Evolutionary conservation across 805 yeast genomes (phyloP).

Genomic region (Hanseniaspora lachancei): DNA sequence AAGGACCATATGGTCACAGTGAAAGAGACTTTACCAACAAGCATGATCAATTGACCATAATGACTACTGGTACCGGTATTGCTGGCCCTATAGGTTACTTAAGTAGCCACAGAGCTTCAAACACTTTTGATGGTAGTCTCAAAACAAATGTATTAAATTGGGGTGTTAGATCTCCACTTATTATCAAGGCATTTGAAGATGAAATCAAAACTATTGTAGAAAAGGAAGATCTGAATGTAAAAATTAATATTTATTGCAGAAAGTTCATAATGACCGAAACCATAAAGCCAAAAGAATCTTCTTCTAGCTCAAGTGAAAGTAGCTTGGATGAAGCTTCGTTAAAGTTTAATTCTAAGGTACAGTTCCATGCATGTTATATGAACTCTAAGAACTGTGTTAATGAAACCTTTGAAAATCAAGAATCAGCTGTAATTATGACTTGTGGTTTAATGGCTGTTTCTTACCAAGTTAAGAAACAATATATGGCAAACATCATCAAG

Average conservation of each 20-base stretch:
- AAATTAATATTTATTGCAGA: constrained; percentile 2
- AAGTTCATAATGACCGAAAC: background rate
- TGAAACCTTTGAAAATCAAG: background rate
- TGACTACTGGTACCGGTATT: constrained; percentile 10
- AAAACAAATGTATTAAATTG: constrained; percentile 7
- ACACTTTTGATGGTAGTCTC: background rate
- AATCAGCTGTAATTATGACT: constrained; percentile 33
- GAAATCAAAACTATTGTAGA: background rate
- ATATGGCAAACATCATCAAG: constrained; percentile 25
- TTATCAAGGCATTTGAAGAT: constrained; percentile 1
- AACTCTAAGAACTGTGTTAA: background rate
- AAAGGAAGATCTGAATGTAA: background rate
- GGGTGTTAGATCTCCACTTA: constrained; percentile 10
- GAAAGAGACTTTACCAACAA: background rate
- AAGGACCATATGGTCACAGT: constrained; percentile 12
- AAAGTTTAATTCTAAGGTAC: background rate
- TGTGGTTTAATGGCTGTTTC: constrained; percentile 48
- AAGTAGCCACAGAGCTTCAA: background rate
- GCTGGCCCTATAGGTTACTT: constrained; percentile 11
- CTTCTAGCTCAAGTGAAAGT: background rate
- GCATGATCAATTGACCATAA: background rate
- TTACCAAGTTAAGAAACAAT: constrained; percentile 37
- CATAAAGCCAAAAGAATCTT: background rate
- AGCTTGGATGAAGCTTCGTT: background rate
- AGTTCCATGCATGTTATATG: background rate